Evolutionary conservation across 2,329 filamentous ascomycete genomes (phyloP).

Genomic region (Mycosphaerella arachidis): DNA sequence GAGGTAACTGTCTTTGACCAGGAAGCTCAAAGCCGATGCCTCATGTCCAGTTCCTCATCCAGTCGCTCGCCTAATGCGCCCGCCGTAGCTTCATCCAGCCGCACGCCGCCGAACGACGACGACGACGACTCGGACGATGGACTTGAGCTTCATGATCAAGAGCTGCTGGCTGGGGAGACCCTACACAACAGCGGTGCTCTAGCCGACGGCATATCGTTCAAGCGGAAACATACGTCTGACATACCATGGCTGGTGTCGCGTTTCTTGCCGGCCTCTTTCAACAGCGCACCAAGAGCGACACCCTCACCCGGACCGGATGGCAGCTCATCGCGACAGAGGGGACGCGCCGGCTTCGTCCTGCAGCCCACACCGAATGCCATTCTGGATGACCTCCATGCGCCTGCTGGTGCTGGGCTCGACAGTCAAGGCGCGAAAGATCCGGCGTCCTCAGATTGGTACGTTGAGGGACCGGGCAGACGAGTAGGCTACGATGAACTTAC

Average conservation of each 20-base stretch:
- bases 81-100: constrained; percentile 45
- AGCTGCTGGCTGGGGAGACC: constrained; percentile 36
- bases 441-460: constrained; percentile 69
- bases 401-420: constrained; percentile 36
- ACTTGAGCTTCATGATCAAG: constrained; percentile 45
- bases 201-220: constrained; percentile 56
- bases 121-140: constrained; percentile 32
- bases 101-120: constrained; percentile 33
- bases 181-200: constrained; percentile 32
- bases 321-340: constrained; percentile 27
- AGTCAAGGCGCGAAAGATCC: constrained; percentile 43
- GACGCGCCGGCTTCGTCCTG: constrained; percentile 8
- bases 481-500: constrained; percentile 95
- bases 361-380: constrained; percentile 36
- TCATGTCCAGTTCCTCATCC: constrained; percentile 35
- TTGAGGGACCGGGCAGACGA: constrained; percentile 80
- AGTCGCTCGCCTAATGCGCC: constrained; percentile 29
- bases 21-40: constrained; percentile 18
- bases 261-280: constrained; percentile 42
- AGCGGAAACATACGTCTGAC: constrained; percentile 57
- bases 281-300: constrained; percentile 30
- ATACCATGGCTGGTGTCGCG: constrained; percentile 39
- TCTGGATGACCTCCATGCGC: constrained; percentile 40
- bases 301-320: constrained; percentile 28
- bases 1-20: too few relatives aligned